Evolutionary conservation across 176 grass and related monocot genomes (phyloP), one percentile per base, ranked within the genome.

Genomic region (Aegilops bicornis): DNA sequence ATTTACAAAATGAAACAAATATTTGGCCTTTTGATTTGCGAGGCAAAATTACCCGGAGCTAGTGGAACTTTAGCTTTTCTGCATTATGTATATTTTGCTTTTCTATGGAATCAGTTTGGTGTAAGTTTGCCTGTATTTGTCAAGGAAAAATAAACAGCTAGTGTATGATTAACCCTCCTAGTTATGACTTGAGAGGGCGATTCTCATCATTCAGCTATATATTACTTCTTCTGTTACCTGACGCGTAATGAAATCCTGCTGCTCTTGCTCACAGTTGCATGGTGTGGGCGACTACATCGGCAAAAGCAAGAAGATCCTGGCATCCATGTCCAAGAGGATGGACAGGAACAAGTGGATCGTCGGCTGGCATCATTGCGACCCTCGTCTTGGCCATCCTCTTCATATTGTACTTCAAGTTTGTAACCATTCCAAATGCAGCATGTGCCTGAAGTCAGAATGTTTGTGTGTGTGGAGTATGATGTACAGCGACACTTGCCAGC

Each of bases 291-390:
- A 98, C 59, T 89, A 90, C 73, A 69, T 95, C 31, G 83, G 91
- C 29, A 98, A 98, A 86, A 98, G 95, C 78, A 98, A 95, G 89
- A 98, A 93, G 84, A 95, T 98, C 59, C 84, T 95, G 30, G 83
- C 83, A 10, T 80, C 86, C 82, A 95, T 98, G 95, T 93, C 91
- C 42, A 98, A 95, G 79, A 98, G 95, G 91, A 95, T 98, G 87
- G 95, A 98, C 78, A 92, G 89, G 62, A 98, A 98, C 89, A 98
- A 98, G 62, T 98, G 95, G 95, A 93, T 95, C 39, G 88, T 93
- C 42, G 89, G 91, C 16, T n/a, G 87, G 93, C 4, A 91, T 93
- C 31, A 95, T 98, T 4, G 73, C 66, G 6, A 70, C 80, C 17
- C 95, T 98, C 4, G 83, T 88, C 43, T 64, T 98, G 29, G 86